Evolutionary conservation across 192 early-diverging fungal genomes (phyloP), one percentile per base, ranked within the genome.

Genomic region (Coemansia reversa): DNA sequence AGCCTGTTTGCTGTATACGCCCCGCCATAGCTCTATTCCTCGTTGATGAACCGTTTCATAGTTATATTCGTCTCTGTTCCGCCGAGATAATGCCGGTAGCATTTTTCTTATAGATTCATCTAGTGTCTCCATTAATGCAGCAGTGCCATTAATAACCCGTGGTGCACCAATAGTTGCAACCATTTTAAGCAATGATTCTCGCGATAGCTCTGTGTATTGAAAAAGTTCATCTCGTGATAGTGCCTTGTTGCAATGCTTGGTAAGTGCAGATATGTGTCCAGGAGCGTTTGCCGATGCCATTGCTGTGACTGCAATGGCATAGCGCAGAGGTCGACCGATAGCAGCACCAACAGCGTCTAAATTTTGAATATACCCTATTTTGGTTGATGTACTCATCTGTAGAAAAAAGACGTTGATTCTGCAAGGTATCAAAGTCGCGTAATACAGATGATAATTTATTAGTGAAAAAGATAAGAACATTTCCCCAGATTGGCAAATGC

Each of bases 1-100:
- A 3, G 74, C 67, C 25, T 76, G 67, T 18, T 14, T 63, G 68
- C 74, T 66, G 56, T 76, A 76, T 32, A 76, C 65, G 6, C 35
- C n/a, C 5, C 57, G 51, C 74, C 74, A 76, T 27, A 76, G 51
- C 11, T 54, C 55, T 9, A 60, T 5, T 6, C 74, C 74, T 11
- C 74, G 74, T 16, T 58, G 14, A 23, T 53, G 63, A 16, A 64
- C 58, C 11, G 7, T 9, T 11, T 67, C 68, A 39, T 76, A 76
- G 16, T 59, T 19, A 28, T 65, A 66, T 4, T 70, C 51, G 5
- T 60, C 61, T 27, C 58, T 65, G 20, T 29, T 23, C 7, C 72
- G 45, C 9, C 22, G 50, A 2, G 51, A 45, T 9, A 54, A 23
- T 35, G 52, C 47, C 49, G 71, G 71, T 18, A 74, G 51, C 23